These are phyloP conservation scores for Ocimum tenuiflorum DNA, from an alignment of 257 asterid species.

Conservation along the genomic window DNA sequence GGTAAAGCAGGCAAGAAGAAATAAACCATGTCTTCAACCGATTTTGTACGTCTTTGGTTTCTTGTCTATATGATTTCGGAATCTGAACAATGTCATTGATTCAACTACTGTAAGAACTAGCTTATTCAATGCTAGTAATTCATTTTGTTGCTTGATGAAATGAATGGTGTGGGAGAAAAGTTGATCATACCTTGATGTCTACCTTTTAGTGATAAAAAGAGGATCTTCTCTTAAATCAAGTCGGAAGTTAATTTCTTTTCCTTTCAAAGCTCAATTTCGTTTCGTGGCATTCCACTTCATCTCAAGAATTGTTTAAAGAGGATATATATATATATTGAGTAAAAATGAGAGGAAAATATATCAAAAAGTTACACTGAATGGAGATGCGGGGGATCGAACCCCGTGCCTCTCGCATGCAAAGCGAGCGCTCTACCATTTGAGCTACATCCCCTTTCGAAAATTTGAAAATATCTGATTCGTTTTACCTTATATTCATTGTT, in stretches of 20 bases:
- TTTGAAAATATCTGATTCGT: too few relatives aligned
- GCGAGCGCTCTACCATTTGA: constrained; percentile 99
- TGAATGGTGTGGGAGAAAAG: not conserved
- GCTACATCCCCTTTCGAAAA: constrained; percentile 95
- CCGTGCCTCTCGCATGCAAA: constrained; percentile 99
- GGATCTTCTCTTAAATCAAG: constrained; percentile 1
- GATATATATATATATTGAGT: too few relatives aligned
- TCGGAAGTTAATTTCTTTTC: too few relatives aligned
- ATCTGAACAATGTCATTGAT: not conserved
- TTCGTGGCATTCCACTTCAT: too few relatives aligned
- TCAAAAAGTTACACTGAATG: too few relatives aligned
- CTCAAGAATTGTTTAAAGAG: too few relatives aligned
- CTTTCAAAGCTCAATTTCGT: too few relatives aligned
- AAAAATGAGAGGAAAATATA: too few relatives aligned
- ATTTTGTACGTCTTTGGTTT: constrained; percentile 1
- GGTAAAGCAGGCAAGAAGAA: constrained; percentile 98
- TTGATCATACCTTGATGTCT: not conserved
- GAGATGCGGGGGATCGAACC: constrained; percentile 90
- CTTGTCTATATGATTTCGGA: constrained; percentile 25
- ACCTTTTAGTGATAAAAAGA: constrained; percentile 5
- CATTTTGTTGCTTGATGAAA: not conserved
- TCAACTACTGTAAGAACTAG: constrained; percentile 12
- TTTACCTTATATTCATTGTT: too few relatives aligned
- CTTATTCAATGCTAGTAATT: not conserved
- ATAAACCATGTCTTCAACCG: constrained; percentile 13